Percentiles rank a stretch among this genome's conserved stretches.
These are phyloP conservation scores for Hericium rajendrae DNA, from an alignment of 768 basidiomycete genomes.

Conservation along the genomic window DNA sequence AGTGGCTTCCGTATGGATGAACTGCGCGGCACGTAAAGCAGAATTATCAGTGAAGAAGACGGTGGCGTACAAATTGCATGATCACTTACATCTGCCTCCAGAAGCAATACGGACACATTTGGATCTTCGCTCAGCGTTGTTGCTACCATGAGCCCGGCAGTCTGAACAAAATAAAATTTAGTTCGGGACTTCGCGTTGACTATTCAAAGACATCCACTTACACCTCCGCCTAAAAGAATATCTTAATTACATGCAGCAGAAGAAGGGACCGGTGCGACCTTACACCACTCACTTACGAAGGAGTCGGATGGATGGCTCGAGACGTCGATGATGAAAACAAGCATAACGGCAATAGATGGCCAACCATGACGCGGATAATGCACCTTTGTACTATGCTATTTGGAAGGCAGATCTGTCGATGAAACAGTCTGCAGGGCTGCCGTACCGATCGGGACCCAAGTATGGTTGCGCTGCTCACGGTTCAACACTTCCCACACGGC, in stretches of 20 bases:
- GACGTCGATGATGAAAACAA: too few species aligned
- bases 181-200: background rate
- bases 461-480: too few species aligned
- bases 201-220: background rate
- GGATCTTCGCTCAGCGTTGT: constrained; percentile 25
- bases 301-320: too few species aligned
- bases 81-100: constrained; percentile 18
- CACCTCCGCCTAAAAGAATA: background rate
- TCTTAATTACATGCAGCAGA: background rate
- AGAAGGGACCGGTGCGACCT: background rate
- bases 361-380: too few species aligned
- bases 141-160: constrained; percentile 28
- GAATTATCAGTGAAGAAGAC: too few species aligned
- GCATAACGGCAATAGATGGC: too few species aligned
- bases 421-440: too few species aligned
- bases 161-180: background rate
- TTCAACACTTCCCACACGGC: too few species aligned
- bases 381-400: too few species aligned
- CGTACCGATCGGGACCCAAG: too few species aligned
- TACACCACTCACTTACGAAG: background rate
- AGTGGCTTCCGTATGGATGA: background rate
- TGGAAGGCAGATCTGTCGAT: too few species aligned
- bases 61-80: background rate
- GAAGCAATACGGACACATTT: constrained; percentile 23
- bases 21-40: background rate